phyloP scores from a whole-genome alignment of 1,139 yeast species.

The Saccharomycopsis crataegensis region DNA sequence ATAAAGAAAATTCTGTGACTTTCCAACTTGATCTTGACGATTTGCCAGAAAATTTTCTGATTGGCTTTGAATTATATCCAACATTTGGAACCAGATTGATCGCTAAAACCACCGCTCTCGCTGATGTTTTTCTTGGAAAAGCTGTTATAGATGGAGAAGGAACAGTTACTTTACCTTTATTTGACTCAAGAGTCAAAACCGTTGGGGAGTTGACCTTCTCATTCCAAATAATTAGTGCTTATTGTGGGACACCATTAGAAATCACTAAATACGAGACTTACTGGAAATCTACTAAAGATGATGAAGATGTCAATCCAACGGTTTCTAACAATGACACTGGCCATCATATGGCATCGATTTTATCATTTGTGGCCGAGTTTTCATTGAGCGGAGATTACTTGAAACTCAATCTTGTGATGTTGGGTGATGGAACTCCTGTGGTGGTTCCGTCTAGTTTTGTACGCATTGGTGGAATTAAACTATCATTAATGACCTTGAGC shows the following conservation, averaged over 20 bases:
- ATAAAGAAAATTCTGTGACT: slow-evolving; percentile 55
- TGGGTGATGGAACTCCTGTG: slow-evolving; percentile 81
- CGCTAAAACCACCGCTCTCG: slow-evolving; percentile 78
- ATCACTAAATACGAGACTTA: slow-evolving; percentile 92
- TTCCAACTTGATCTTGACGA: slow-evolving; percentile 67
- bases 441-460: slow-evolving; percentile 70
- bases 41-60: slow-evolving; percentile 51
- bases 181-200: slow-evolving; percentile 73
- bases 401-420: slow-evolving; percentile 59
- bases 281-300: slow-evolving; percentile 79
- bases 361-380: slow-evolving; percentile 85
- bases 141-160: slow-evolving; percentile 23
- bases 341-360: slow-evolving; percentile 29
- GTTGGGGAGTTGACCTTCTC: slow-evolving; percentile 76
- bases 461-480: slow-evolving; percentile 41
- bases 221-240: slow-evolving; percentile 86
- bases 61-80: slow-evolving; percentile 90
- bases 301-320: slow-evolving; percentile 24
- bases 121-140: slow-evolving; percentile 36
- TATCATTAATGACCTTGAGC: slow-evolving; percentile 41
- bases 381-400: slow-evolving; percentile 79
- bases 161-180: slow-evolving; percentile 58
- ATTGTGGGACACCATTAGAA: slow-evolving; percentile 75
- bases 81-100: slow-evolving; percentile 89
- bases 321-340: slow-evolving; percentile 19